Conservation (phyloP, 441 rosid genomes). For the Pelargonium australe region DNA sequence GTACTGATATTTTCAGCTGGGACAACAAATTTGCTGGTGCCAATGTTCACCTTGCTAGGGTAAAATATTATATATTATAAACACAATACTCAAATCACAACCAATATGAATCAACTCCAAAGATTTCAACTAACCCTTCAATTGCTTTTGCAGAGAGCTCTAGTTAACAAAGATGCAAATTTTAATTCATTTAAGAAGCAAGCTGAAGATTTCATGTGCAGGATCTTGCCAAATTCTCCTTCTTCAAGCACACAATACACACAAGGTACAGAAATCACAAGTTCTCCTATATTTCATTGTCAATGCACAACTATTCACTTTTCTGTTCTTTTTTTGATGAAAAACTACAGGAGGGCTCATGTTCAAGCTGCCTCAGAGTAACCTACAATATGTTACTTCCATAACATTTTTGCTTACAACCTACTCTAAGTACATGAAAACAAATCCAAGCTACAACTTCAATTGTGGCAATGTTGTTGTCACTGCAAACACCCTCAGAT, state of each 20-base stretch:
- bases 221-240: conserved; percentile 74
- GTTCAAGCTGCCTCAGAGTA: conserved; percentile 53
- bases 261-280: conserved; percentile 38
- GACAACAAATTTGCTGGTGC: conserved; percentile 69
- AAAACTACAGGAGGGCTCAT: conserved; percentile 56
- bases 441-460: conserved; percentile 39
- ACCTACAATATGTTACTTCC: conserved; percentile 78
- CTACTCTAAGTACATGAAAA: conserved; percentile 70
- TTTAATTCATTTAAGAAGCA: conserved; percentile 49
- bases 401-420: conserved; percentile 70
- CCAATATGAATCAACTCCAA: too few relatives aligned
- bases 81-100: background rate
- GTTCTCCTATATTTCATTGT: background rate
- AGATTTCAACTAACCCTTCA: too few relatives aligned
- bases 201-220: conserved; percentile 79
- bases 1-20: conserved; percentile 63
- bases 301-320: background rate
- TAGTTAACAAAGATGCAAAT: conserved; percentile 46
- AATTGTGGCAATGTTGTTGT: conserved; percentile 53
- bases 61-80: conserved; percentile 8
- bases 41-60: conserved; percentile 52
- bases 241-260: conserved; percentile 68
- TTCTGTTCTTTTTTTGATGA: background rate
- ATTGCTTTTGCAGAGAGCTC: conserved; percentile 37
- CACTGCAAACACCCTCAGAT: conserved; percentile 36